A percentile compares a stretch with the other conserved stretches of the same genome.
Evolutionary conservation across 2,329 filamentous ascomycete species (phyloP).

Genomic region (Neofusicoccum umdonicola): DNA sequence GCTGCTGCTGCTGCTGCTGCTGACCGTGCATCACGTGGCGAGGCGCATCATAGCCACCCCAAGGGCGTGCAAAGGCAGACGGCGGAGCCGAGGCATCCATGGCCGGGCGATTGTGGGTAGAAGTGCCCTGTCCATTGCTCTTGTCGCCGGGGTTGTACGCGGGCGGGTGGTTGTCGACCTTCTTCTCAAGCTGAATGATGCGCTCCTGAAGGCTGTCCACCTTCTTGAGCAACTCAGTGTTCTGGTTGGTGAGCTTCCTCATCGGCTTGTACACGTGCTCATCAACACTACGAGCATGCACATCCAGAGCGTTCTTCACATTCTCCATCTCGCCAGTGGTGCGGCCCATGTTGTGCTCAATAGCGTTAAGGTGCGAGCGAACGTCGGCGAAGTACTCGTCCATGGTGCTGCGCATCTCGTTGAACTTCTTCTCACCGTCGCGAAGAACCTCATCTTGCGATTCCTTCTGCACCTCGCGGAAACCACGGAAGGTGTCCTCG

Average conservation of each 20-base stretch:
- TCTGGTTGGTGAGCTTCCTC: constrained; percentile 27
- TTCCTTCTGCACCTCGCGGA: not conserved
- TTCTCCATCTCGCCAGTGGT: constrained; percentile 23
- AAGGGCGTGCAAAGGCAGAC: not conserved
- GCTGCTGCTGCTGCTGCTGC: not conserved
- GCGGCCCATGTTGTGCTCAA: constrained; percentile 26
- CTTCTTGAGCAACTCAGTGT: constrained; percentile 23
- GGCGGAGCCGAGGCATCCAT: not conserved
- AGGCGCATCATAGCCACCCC: not conserved
- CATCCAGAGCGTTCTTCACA: constrained; percentile 23
- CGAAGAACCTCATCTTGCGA: constrained; percentile 25
- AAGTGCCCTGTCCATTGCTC: not conserved
- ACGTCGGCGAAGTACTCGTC: constrained; percentile 28
- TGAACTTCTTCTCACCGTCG: constrained; percentile 8
- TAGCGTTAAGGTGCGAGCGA: constrained; percentile 26
- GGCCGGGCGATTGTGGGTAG: not conserved
- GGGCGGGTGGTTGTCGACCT: not conserved
- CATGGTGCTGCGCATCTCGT: constrained; percentile 19
- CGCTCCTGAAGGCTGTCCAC: constrained; percentile 30
- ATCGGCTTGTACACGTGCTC: constrained; percentile 27
- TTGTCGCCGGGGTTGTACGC: not conserved
- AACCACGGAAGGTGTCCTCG: constrained; percentile 25
- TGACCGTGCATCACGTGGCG: not conserved
- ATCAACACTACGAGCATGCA: constrained; percentile 22
- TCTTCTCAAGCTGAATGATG: constrained; percentile 23